These are phyloP conservation scores for Ascosphaera aggregata DNA, from an alignment of 2,329 filamentous ascomycete species.

Conservation along the genomic window DNA sequence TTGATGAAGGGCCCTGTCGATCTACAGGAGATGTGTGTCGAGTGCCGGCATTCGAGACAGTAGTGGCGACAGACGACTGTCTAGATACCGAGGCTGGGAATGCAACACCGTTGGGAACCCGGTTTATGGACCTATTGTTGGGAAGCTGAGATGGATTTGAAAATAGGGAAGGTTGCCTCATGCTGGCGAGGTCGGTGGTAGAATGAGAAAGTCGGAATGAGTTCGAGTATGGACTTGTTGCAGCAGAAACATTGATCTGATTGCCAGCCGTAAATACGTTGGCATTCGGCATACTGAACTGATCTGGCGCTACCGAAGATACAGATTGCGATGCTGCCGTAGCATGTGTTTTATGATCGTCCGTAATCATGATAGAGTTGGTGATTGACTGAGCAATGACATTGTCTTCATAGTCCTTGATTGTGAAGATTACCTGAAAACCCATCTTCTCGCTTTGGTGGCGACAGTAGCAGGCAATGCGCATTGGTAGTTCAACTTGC, in stretches of 20 bases:
- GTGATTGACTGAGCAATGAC: slow-evolving; percentile 69
- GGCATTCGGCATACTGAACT: slow-evolving; percentile 19
- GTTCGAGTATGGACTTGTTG: slow-evolving; percentile 13
- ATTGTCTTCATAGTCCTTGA: slow-evolving; percentile 57
- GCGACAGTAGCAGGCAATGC: slow-evolving; percentile 89
- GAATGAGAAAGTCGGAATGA: slow-evolving; percentile 36
- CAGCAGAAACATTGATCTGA: slow-evolving; percentile 8
- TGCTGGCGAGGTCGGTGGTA: slow-evolving; percentile 36
- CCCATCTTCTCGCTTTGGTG: slow-evolving; percentile 87
- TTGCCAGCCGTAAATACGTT: slow-evolving; percentile 17
- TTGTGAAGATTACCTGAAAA: slow-evolving; percentile 82
- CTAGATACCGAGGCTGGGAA: not conserved
- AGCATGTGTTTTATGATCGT: slow-evolving; percentile 78
- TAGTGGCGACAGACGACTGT: not conserved
- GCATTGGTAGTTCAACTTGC: slow-evolving; percentile 73
- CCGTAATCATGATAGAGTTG: slow-evolving; percentile 84
- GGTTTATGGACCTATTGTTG: not conserved
- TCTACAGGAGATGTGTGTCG: slow-evolving; percentile 47
- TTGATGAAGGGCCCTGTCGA: slow-evolving; percentile 40
- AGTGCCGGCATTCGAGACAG: slow-evolving; percentile 6
- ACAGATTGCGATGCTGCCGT: slow-evolving; percentile 14
- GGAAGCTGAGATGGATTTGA: slow-evolving; percentile 8
- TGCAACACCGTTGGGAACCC: not conserved
- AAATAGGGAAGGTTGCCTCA: slow-evolving; percentile 28
- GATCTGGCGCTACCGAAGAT: slow-evolving; percentile 15